phyloP scores from a whole-genome alignment of 2,329 filamentous ascomycete species.

The Saccharata proteae region DNA sequence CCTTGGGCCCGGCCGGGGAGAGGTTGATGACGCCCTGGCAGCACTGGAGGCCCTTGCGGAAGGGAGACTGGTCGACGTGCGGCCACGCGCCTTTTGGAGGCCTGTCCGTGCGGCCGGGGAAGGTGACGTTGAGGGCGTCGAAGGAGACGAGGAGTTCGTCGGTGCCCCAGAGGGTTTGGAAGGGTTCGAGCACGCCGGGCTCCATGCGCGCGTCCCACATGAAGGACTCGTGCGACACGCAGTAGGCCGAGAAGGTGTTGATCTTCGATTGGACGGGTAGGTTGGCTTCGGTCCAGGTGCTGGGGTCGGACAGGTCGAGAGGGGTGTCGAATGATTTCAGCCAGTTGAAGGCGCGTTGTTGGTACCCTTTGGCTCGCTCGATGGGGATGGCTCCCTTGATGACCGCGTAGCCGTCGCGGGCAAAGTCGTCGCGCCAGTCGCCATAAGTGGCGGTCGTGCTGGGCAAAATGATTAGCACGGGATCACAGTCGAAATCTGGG shows the following conservation, averaged over 20 bases:
- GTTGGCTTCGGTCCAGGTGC: slow-evolving; percentile 24
- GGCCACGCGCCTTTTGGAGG: slow-evolving; percentile 22
- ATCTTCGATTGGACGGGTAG: slow-evolving; percentile 23
- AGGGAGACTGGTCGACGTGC: slow-evolving; percentile 20
- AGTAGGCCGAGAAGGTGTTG: slow-evolving; percentile 21
- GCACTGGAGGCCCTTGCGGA: slow-evolving; percentile 36
- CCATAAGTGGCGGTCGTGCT: slow-evolving; percentile 18
- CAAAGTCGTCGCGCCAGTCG: slow-evolving; percentile 32
- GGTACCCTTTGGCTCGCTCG: slow-evolving; percentile 29
- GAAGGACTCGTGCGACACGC: slow-evolving; percentile 28
- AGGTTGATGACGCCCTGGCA: slow-evolving; percentile 41
- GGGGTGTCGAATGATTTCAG: slow-evolving; percentile 29
- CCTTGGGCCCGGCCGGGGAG: slow-evolving; percentile 22
- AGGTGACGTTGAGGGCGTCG: slow-evolving; percentile 27
- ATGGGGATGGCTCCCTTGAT: slow-evolving; percentile 28
- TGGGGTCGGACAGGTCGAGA: slow-evolving; percentile 23
- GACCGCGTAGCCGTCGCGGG: slow-evolving; percentile 28
- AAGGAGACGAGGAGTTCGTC: slow-evolving; percentile 26
- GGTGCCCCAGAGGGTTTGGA: slow-evolving; percentile 24
- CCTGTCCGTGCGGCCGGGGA: slow-evolving; percentile 21
- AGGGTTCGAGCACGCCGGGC: slow-evolving; percentile 26
- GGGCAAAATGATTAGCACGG: no score
- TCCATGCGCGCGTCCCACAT: slow-evolving; percentile 29
- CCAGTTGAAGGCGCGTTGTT: slow-evolving; percentile 30
- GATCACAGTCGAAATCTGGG: no score